Percentiles rank a stretch among this genome's conserved stretches.
These are phyloP conservation scores for Coleophoma cylindrospora DNA, from an alignment of 2,329 filamentous ascomycete genomes.

Conservation along the genomic window DNA sequence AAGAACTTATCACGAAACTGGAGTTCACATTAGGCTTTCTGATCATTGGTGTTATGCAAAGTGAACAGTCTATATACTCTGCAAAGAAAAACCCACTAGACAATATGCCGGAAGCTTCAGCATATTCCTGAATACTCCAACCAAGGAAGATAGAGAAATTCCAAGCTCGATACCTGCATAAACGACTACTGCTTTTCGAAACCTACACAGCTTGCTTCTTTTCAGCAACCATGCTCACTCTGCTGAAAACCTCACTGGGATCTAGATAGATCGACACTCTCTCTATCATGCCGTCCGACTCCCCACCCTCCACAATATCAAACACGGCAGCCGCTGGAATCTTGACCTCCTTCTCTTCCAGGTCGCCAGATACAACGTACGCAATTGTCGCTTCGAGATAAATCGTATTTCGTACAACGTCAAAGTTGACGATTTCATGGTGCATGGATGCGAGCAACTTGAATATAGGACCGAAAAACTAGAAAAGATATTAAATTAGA, in stretches of 20 bases:
- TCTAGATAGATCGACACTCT: slow-evolving; percentile 8
- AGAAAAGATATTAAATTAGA: not conserved
- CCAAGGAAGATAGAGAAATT: too few species aligned
- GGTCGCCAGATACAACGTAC: slow-evolving; percentile 10
- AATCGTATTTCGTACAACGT: slow-evolving; percentile 5
- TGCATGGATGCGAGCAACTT: slow-evolving; percentile 7
- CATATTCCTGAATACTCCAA: too few species aligned
- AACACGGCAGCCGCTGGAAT: slow-evolving; percentile 9
- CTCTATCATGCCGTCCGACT: slow-evolving; percentile 1
- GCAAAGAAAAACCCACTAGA: too few species aligned
- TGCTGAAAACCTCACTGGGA: slow-evolving; percentile 6
- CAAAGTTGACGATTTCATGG: slow-evolving; percentile 5
- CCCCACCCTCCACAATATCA: slow-evolving; percentile 1
- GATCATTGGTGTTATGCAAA: too few species aligned
- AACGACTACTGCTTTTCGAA: too few species aligned
- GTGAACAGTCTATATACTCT: too few species aligned
- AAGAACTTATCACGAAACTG: too few species aligned
- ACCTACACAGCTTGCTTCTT: too few species aligned
- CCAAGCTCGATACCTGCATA: too few species aligned
- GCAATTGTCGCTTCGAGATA: slow-evolving; percentile 7
- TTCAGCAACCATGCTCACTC: slow-evolving; percentile 1
- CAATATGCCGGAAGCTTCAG: too few species aligned
- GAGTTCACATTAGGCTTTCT: too few species aligned
- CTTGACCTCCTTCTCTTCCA: slow-evolving; percentile 6
- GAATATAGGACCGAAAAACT: slow-evolving; percentile 8